A percentile compares a stretch with the other conserved stretches of the same genome.
Evolutionary conservation across 2,329 filamentous ascomycete species (phyloP).

Genomic region (Colletotrichum truncatum): DNA sequence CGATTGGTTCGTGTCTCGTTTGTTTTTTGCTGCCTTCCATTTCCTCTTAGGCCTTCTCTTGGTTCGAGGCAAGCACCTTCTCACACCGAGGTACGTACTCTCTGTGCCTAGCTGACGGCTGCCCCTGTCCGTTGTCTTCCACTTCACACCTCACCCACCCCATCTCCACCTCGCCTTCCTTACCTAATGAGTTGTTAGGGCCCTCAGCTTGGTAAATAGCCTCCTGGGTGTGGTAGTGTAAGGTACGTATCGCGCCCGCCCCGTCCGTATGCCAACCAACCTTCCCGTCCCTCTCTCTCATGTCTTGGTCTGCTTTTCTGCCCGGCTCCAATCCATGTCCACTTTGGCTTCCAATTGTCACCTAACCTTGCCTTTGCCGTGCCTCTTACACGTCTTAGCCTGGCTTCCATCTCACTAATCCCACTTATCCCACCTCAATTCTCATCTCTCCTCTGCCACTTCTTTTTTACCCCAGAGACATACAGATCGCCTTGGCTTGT

Average conservation of each 20-base stretch:
- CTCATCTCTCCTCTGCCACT: neutral
- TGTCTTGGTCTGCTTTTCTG: neutral
- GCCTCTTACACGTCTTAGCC: neutral
- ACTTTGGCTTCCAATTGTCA: neutral
- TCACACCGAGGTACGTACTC: too few species aligned
- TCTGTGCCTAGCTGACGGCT: too few species aligned
- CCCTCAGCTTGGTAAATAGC: too few species aligned
- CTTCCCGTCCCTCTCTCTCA: too few species aligned
- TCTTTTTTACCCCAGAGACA: constrained; percentile 2
- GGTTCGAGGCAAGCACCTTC: neutral
- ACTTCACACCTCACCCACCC: too few species aligned
- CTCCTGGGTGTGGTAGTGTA: too few species aligned
- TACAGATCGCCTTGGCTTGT: neutral
- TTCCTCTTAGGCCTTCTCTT: neutral
- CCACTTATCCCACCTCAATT: neutral
- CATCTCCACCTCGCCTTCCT: too few species aligned
- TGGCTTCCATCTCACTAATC: neutral
- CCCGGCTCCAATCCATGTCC: neutral
- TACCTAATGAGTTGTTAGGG: too few species aligned
- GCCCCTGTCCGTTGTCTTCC: neutral
- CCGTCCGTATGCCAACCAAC: too few species aligned
- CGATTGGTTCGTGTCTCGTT: neutral
- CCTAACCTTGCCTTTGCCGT: neutral
- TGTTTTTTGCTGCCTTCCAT: neutral
- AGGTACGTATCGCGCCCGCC: too few species aligned